phyloP scores from a whole-genome alignment of 371 early-diverging fungal genomes.

The Synchytrium microbalum region DNA sequence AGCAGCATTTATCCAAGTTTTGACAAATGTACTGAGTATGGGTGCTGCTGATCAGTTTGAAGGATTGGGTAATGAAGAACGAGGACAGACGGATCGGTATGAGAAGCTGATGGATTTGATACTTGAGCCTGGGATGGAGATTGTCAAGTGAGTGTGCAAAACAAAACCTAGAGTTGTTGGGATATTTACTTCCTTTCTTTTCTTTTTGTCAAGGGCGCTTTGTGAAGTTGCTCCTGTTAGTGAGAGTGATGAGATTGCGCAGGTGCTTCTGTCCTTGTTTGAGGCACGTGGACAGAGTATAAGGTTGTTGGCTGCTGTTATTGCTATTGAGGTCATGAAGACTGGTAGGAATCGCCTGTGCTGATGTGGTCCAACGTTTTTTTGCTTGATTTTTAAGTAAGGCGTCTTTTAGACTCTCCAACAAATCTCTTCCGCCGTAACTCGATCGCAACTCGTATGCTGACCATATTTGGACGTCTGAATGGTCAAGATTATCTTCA shows the following conservation, averaged over 20 bases:
- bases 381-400: slow-evolving; percentile 7
- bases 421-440: slow-evolving; percentile 85
- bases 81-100: slow-evolving; percentile 54
- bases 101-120: slow-evolving; percentile 58
- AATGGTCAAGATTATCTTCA: slow-evolving; percentile 80
- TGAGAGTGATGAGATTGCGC: slow-evolving; percentile 81
- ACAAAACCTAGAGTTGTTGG: too few species aligned
- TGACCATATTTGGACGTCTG: slow-evolving; percentile 72
- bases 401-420: slow-evolving; percentile 51
- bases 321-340: slow-evolving; percentile 72
- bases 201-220: too few species aligned
- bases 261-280: slow-evolving; percentile 69
- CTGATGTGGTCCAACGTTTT: background rate
- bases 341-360: slow-evolving; percentile 42
- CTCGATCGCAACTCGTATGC: slow-evolving; percentile 77
- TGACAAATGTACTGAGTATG: slow-evolving; percentile 80
- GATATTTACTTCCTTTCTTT: too few species aligned
- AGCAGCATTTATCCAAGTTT: slow-evolving; percentile 84
- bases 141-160: slow-evolving; percentile 2
- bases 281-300: slow-evolving; percentile 64
- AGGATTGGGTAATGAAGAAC: slow-evolving; percentile 66
- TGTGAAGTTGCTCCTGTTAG: slow-evolving; percentile 79
- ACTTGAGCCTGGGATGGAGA: slow-evolving; percentile 11
- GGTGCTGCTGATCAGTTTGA: slow-evolving; percentile 71
- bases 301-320: slow-evolving; percentile 66